Conservation (phyloP, 2,329 filamentous ascomycete genomes). For the Cephalotrichum gorgonifer region DNA sequence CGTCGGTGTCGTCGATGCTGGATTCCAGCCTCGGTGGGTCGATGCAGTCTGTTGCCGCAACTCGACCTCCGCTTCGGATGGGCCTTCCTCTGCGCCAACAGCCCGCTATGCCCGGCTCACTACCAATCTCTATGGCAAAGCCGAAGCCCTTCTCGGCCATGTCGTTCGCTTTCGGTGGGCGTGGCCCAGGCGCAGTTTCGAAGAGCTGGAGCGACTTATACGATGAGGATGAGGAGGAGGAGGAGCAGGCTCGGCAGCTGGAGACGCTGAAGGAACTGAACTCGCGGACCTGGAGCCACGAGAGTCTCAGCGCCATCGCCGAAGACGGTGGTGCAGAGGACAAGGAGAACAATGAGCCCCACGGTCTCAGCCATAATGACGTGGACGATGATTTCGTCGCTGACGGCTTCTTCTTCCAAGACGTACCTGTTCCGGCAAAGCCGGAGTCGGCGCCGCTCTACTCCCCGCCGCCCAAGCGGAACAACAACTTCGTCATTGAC, state of each 20-base stretch:
- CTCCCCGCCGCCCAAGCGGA: conserved; percentile 57
- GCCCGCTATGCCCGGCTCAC: conserved; percentile 43
- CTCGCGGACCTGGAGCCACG: conserved; percentile 69
- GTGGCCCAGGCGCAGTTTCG: conserved; percentile 67
- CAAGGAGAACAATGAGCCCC: conserved; percentile 11
- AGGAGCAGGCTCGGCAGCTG: conserved; percentile 19
- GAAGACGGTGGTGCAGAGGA: conserved; percentile 18
- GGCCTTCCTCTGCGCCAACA: conserved; percentile 33
- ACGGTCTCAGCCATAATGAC: conserved; percentile 28
- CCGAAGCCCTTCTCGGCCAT: conserved; percentile 60
- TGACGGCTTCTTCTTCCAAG: conserved; percentile 66
- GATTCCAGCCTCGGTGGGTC: conserved; percentile 76
- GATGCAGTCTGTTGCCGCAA: conserved; percentile 60
- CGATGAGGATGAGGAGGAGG: conserved; percentile 72
- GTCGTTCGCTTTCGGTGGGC: conserved; percentile 64
- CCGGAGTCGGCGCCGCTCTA: conserved; percentile 36
- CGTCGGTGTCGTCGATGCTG: conserved; percentile 73
- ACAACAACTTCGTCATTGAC: conserved; percentile 49
- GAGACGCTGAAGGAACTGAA: conserved; percentile 56
- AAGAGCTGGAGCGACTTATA: conserved; percentile 99
- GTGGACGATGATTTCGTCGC: conserved; percentile 56
- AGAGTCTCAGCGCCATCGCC: conserved; percentile 40
- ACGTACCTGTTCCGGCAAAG: conserved; percentile 26
- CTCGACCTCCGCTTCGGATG: conserved; percentile 19
- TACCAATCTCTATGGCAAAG: conserved; percentile 72